Base-by-base conservation (phyloP, 352 stramenopile species). In the Pythium rhizo-oryzae region DNA sequence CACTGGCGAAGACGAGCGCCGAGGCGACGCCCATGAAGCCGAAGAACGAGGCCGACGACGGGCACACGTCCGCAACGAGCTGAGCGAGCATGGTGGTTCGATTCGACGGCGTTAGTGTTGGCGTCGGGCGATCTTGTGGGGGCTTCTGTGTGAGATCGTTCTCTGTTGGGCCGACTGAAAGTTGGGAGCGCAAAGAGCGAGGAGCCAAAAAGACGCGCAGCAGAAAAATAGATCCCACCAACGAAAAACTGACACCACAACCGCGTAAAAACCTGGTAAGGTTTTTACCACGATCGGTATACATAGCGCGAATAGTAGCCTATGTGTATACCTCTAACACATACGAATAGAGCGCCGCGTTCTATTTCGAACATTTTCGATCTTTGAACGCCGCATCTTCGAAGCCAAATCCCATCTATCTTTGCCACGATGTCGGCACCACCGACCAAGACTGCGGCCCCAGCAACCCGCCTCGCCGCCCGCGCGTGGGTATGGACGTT, bases 1-100 rank as follows among this genome's bases (percentile, higher is more conserved):
- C 85, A 97, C 90, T 98, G 62, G 88, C 90, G 74, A 98, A 97
- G 56, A 98, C 92, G 67, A 99, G 89, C 24, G 93, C 93, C 59
- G 90, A 91, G 64, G 97, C 97, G 18, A 99, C 97, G 69, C 97
- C 97, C 96, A 99, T 99, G 82, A 99, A 99, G 70, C 98, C 98
- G 76, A 99, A 99, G 90, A 99, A 99, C 75, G 97, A 97, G 60
- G 97, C 97, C 75, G 94, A 99, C 64, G 97, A 97, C 51, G 97
- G 97, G 59, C 65, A 72, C 51, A 72, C 65, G 46, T 72, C 65
- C 37, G 65, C 65, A 44, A 67, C 65, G 28, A 72, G 52, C 43
- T 72, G 65, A 44, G 54, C 54, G 37, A 41, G 53, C 65, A 72
- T 70, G 44, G 24, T 63, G 35, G 28, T 33, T 33, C 3, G 28